phyloP scores from a whole-genome alignment of 1,139 yeast genomes.

The Pichia sp. region DNA sequence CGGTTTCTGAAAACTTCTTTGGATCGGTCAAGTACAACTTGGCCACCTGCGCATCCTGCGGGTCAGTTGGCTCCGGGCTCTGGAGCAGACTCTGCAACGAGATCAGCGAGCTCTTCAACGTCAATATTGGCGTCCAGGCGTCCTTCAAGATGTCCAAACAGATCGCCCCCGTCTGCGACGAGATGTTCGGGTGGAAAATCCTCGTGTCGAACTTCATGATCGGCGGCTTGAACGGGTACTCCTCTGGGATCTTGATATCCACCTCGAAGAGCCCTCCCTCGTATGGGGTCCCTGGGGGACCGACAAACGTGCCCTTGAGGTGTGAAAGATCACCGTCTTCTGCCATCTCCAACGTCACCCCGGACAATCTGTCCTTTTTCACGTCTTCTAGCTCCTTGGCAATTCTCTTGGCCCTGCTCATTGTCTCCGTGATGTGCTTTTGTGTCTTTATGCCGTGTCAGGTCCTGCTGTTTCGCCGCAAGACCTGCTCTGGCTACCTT shows the following conservation, averaged over 20 bases:
- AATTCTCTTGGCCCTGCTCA: conserved; percentile 85
- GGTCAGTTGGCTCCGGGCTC: conserved; percentile 94
- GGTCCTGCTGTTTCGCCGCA: not conserved
- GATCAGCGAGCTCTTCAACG: conserved; percentile 82
- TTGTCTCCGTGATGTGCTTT: conserved; percentile 27
- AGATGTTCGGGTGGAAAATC: conserved; percentile 91
- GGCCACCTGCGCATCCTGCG: conserved; percentile 97
- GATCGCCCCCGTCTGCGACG: conserved; percentile 98
- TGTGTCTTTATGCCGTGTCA: not conserved
- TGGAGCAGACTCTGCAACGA: conserved; percentile 89
- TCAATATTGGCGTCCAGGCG: conserved; percentile 98
- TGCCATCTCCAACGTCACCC: conserved; percentile 63
- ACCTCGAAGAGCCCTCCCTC: conserved; percentile 82
- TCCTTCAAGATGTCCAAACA: conserved; percentile 83
- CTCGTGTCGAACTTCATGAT: conserved; percentile 87
- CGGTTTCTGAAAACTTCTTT: conserved; percentile 74
- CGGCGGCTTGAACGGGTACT: conserved; percentile 93
- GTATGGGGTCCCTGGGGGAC: conserved; percentile 96
- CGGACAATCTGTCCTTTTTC: conserved; percentile 72
- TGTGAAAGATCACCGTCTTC: conserved; percentile 81
- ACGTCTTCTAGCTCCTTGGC: conserved; percentile 88
- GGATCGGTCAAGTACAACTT: conserved; percentile 72
- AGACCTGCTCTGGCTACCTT: no score
- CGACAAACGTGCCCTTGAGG: conserved; percentile 78
- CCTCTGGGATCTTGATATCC: conserved; percentile 82